Evolutionary conservation across 441 rosid genomes (phyloP).

Genomic region (Pelargonium cotyledonis): DNA sequence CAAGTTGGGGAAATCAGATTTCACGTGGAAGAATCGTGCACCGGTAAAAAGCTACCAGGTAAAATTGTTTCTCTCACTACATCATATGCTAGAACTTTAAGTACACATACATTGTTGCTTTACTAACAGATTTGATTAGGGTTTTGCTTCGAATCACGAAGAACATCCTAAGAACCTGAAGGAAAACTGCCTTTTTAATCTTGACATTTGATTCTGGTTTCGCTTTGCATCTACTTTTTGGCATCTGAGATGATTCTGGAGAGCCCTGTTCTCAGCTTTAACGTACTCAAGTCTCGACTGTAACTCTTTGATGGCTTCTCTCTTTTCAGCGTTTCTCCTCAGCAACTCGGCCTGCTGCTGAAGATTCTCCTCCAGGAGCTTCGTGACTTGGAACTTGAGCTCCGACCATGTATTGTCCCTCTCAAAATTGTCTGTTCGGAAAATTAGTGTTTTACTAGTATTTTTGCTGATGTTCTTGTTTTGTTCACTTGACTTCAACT

Average conservation of each 20-base stretch:
- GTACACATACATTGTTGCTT: no score
- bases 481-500: constrained; percentile 19
- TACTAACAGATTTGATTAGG: no score
- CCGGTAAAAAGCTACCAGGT: no score
- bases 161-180: constrained; percentile 29
- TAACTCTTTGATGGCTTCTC: not conserved
- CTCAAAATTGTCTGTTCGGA: constrained; percentile 6
- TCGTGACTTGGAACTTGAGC: constrained; percentile 23
- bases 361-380: constrained; percentile 40
- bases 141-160: no score
- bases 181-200: constrained; percentile 19
- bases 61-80: no score
- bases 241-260: constrained; percentile 23
- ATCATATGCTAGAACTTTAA: no score
- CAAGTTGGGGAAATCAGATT: no score
- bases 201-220: constrained; percentile 21
- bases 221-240: constrained; percentile 19
- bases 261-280: constrained; percentile 22
- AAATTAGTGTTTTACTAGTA: constrained; percentile 3
- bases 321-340: constrained; percentile 27
- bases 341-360: constrained; percentile 39
- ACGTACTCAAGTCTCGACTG: not conserved
- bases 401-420: constrained; percentile 24
- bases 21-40: no score
- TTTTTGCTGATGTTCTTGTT: not conserved